Conservation (phyloP, 805 yeast genomes). For the Kodamaea leandrae region DNA sequence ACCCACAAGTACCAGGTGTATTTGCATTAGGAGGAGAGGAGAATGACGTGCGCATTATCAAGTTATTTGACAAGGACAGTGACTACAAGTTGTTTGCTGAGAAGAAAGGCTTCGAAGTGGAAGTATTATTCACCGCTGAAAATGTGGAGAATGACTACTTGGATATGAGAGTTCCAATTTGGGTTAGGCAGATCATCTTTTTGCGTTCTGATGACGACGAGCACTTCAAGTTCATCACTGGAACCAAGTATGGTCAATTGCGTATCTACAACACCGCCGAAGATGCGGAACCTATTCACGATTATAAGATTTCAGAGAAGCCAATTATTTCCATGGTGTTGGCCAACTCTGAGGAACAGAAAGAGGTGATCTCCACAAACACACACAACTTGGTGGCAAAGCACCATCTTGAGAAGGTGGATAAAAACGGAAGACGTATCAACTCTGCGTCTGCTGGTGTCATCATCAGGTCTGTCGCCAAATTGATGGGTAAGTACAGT, state of each 20-base stretch:
- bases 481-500: constrained; percentile 60
- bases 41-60: constrained; percentile 57
- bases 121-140: constrained; percentile 62
- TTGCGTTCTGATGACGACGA: constrained; percentile 32
- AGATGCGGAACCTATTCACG: constrained; percentile 66
- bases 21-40: constrained; percentile 89
- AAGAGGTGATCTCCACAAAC: constrained; percentile 63
- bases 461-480: constrained; percentile 45
- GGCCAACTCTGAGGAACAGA: constrained; percentile 29
- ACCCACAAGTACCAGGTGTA: constrained; percentile 47
- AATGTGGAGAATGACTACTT: constrained; percentile 79
- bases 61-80: constrained; percentile 30
- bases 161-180: constrained; percentile 78
- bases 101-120: constrained; percentile 21
- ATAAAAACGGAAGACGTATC: constrained; percentile 33
- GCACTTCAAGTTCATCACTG: constrained; percentile 54
- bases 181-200: constrained; percentile 63
- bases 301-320: constrained; percentile 52
- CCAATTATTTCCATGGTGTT: constrained; percentile 47
- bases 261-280: constrained; percentile 68
- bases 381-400: constrained; percentile 62
- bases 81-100: constrained; percentile 17
- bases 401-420: constrained; percentile 39
- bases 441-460: constrained; percentile 47
- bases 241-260: constrained; percentile 74